Evolutionary conservation across 495 filamentous ascomycete genomes (phyloP), one percentile per base, ranked within the genome.

Genomic region (Trichoderma asperelloides): DNA sequence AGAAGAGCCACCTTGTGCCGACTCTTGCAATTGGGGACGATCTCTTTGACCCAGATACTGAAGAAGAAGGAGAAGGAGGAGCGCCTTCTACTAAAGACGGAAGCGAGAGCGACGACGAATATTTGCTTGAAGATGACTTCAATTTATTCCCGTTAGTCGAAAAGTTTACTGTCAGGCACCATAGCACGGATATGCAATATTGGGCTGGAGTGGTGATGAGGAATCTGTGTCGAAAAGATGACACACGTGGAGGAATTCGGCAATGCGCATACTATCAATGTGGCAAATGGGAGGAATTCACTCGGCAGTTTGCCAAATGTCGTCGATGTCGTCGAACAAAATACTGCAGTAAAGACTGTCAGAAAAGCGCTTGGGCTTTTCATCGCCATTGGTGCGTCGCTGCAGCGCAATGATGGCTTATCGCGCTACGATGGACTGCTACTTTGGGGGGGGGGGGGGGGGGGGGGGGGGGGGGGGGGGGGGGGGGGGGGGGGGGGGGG

Each of bases 271-370:
- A 96, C 77, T 98, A 94, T 79, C 88, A 96, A 77, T 98, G 95
- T 74, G 95, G 95, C 65, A 95, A 94, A 76, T 98, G 95, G 95
- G 95, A 98, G 73, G 89, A 96, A 77, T 97, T 83, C 77, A 92
- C 94, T 65, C 86, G 95, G 55, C 94, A 98, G 74, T 98, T 98
- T 76, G 95, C 95, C 70, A 98, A 98, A 76, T 98, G 95, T 79
- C 89, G 95, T 55, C 88, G 95, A 63, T 98, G 95, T 79, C 88
- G 95, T 69, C 88, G 95, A 69, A 98, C 95, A 69, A 98, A 98
- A 76, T 98, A 98, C 80, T 98, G 95, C 88, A 96, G 92, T 85
- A 98, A 98, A 78, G 95, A 97, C 73, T 98, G 95, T 79, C 95
- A 98, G 78, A 98, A 98, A 82, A 93, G 91, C 70, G 95, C 95